phyloP scores from a whole-genome alignment of 148 eudicot genomes.

The Spergularia bocconei region DNA sequence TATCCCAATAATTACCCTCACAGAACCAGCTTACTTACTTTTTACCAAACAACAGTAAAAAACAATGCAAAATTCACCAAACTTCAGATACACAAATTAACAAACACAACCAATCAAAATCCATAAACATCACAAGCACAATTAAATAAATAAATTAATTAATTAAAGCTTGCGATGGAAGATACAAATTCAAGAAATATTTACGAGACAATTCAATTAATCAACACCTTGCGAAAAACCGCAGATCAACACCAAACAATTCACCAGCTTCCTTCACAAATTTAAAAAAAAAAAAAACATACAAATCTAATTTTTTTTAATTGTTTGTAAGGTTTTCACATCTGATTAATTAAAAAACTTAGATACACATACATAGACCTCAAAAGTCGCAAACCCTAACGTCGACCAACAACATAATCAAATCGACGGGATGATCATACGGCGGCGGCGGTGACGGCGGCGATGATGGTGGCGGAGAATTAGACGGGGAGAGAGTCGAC shows the following conservation, averaged over 20 bases:
- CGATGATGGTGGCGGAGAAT: slow-evolving; percentile 6
- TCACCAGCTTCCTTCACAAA: too few relatives aligned
- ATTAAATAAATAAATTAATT: too few relatives aligned
- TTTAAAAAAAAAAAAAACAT: background rate
- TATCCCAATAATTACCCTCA: background rate
- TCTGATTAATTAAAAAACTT: background rate
- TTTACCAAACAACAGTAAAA: background rate
- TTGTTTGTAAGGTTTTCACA: background rate
- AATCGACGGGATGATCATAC: background rate
- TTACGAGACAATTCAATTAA: too few relatives aligned
- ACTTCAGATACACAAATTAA: background rate
- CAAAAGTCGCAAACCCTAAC: background rate
- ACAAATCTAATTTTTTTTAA: background rate
- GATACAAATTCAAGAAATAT: too few relatives aligned
- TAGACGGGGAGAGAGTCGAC: slow-evolving; percentile 72
- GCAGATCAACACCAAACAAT: too few relatives aligned
- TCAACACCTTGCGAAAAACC: too few relatives aligned
- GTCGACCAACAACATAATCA: background rate
- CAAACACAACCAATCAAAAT: background rate
- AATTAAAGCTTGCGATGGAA: too few relatives aligned
- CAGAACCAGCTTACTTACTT: background rate
- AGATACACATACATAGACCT: background rate
- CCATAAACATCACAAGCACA: background rate
- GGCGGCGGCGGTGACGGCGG: background rate
- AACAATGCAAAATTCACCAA: background rate